Conservation (phyloP, 2,329 filamentous ascomycete genomes). For the Fusarium penzigii region DNA sequence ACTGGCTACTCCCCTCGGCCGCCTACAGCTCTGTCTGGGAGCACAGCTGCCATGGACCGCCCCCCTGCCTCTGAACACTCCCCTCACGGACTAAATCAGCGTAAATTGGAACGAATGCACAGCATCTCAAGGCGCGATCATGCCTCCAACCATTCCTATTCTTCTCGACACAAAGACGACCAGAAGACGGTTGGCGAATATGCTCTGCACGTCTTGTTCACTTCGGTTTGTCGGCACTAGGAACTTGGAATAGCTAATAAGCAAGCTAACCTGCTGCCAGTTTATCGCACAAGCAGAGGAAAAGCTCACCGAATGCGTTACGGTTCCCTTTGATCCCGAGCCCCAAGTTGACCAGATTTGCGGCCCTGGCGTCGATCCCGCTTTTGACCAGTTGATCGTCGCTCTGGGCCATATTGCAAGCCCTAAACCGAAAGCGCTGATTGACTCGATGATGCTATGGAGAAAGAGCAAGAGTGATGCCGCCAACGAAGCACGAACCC, state of each 20-base stretch:
- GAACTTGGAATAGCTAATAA: background rate
- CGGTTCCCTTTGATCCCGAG: conserved; percentile 75
- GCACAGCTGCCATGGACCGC: conserved; percentile 42
- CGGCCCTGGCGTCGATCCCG: conserved; percentile 81
- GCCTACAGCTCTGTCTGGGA: conserved; percentile 50
- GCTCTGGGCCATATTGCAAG: conserved; percentile 93
- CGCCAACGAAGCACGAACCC: conserved; percentile 66
- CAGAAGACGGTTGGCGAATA: conserved; percentile 97
- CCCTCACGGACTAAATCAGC: conserved; percentile 46
- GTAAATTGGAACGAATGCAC: conserved; percentile 61
- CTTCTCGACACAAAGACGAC: conserved; percentile 71
- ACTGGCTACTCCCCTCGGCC: conserved; percentile 41
- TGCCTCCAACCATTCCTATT: conserved; percentile 74
- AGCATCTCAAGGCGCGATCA: conserved; percentile 72
- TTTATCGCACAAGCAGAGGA: conserved; percentile 97
- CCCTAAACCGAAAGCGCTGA: conserved; percentile 89
- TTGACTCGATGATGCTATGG: conserved; percentile 98
- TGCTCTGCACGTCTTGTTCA: conserved; percentile 94
- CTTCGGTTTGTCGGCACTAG: conserved; percentile 61
- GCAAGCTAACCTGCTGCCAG: conserved; percentile 38
- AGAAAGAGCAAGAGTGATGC: conserved; percentile 93
- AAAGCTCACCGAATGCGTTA: conserved; percentile 87
- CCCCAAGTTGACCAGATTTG: conserved; percentile 87
- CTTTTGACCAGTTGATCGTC: conserved; percentile 91
- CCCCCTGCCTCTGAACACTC: conserved; percentile 48